phyloP scores from a whole-genome alignment of 345 rosid species.

The Ricinus communis region DNA sequence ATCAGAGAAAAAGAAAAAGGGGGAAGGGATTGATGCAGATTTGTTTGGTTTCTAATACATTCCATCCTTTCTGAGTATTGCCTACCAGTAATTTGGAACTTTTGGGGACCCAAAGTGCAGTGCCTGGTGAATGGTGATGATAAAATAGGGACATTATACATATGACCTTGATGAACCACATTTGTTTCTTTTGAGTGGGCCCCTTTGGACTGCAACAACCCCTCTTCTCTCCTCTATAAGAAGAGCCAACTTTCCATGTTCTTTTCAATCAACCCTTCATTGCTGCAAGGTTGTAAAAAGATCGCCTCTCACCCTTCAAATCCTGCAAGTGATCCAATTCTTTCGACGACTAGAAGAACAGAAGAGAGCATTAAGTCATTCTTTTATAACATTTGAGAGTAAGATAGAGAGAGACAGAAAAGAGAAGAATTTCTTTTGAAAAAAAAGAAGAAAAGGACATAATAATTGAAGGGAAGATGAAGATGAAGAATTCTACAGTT shows the following conservation, averaged over 20 bases:
- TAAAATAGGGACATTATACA: not conserved
- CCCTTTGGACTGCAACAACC: slow-evolving; percentile 12
- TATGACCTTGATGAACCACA: slow-evolving; percentile 23
- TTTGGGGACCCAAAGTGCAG: slow-evolving; percentile 20
- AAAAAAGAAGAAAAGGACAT: not conserved
- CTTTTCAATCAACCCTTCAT: slow-evolving; percentile 10
- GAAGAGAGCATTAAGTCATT: not conserved
- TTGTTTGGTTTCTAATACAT: slow-evolving; percentile 16
- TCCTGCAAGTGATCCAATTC: not conserved
- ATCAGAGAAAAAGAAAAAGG: not conserved
- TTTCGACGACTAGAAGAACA: not conserved
- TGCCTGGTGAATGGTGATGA: slow-evolving; percentile 2
- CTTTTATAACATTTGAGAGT: not conserved
- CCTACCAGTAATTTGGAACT: slow-evolving; percentile 24
- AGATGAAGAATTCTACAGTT: slow-evolving; percentile 26
- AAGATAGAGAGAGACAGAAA: not conserved
- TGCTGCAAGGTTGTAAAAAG: not conserved
- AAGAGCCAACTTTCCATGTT: slow-evolving; percentile 2
- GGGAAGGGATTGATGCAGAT: not conserved
- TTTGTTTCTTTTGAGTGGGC: slow-evolving; percentile 3
- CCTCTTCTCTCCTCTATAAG: slow-evolving; percentile 14
- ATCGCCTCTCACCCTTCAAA: not conserved
- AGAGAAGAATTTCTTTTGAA: no score
- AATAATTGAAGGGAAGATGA: slow-evolving; percentile 21
- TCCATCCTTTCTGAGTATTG: slow-evolving; percentile 16